phyloP scores from a whole-genome alignment of 345 rosid species.

The Cardamine chenopodiifolia region DNA sequence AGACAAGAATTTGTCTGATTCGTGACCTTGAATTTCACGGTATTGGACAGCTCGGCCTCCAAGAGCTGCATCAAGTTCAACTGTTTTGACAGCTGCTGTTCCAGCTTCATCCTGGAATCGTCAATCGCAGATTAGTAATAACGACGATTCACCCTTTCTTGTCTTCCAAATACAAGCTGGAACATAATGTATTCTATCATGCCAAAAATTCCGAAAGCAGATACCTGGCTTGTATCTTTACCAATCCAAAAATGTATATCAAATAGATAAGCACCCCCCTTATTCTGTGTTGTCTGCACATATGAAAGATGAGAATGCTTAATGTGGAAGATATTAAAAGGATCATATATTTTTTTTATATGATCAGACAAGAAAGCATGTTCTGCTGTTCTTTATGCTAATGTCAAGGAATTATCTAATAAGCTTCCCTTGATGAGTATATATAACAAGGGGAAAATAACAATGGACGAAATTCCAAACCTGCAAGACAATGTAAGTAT shows the following conservation, averaged over 20 bases:
- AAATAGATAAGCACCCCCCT: conserved; percentile 78
- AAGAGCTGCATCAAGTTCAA: conserved; percentile 91
- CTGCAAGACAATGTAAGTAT: conserved; percentile 92
- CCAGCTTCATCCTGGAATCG: conserved; percentile 92
- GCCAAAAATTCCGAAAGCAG: conserved; percentile 19
- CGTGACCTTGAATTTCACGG: conserved; percentile 97
- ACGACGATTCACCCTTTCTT: conserved; percentile 6
- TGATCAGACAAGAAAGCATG: conserved; percentile 32
- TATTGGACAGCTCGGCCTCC: conserved; percentile 99
- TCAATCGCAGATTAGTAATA: conserved; percentile 27
- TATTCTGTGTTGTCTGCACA: conserved; percentile 75
- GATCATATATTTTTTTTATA: conserved; percentile 5
- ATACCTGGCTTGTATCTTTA: conserved; percentile 94
- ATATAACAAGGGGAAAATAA: neutral
- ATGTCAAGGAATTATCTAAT: conserved; percentile 10
- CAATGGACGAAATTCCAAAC: conserved; percentile 42
- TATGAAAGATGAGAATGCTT: conserved; percentile 29
- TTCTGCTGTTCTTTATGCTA: conserved; percentile 19
- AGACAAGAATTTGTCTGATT: conserved; percentile 94
- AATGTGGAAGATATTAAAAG: conserved; percentile 12
- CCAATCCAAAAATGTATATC: conserved; percentile 99
- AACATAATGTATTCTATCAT: conserved; percentile 1
- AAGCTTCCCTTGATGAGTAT: neutral
- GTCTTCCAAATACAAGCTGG: conserved; percentile 6
- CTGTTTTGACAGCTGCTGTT: conserved; percentile 94